Conservation (phyloP, 106 monocot species). For the Dendrobium catenatum region DNA sequence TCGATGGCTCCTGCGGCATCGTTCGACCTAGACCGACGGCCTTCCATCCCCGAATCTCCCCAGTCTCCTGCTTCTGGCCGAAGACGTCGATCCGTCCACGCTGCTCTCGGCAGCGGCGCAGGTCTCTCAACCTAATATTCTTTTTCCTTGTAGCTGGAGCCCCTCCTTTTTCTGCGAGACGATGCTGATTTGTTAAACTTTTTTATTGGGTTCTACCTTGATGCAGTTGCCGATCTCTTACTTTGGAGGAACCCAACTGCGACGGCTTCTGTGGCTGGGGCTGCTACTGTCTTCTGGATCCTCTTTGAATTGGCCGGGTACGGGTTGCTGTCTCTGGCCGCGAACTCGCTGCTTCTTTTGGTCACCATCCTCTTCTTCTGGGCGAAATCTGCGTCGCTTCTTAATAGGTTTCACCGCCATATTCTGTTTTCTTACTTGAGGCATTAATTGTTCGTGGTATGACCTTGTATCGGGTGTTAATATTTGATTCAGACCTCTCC, state of each 20-base stretch:
- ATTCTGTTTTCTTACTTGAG: neutral
- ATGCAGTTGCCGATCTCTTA: slow-evolving; percentile 16
- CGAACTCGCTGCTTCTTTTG: slow-evolving; percentile 74
- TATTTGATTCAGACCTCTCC: slow-evolving; percentile 39
- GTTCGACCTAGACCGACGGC: slow-evolving; percentile 15
- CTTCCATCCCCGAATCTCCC: slow-evolving; percentile 9
- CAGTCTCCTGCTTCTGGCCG: neutral
- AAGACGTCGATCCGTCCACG: slow-evolving; percentile 4
- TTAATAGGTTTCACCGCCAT: slow-evolving; percentile 48
- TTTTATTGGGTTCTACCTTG: neutral
- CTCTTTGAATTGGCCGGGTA: slow-evolving; percentile 71
- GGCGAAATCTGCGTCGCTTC: slow-evolving; percentile 82
- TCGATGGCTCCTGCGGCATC: neutral
- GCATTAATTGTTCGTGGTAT: neutral
- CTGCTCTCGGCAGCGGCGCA: slow-evolving; percentile 14
- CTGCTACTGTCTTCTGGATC: slow-evolving; percentile 24
- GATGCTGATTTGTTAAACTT: neutral
- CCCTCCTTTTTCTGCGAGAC: neutral
- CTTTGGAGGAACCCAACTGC: slow-evolving; percentile 18
- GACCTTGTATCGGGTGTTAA: neutral
- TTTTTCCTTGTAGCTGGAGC: neutral
- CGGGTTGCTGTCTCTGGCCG: slow-evolving; percentile 52
- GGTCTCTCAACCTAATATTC: slow-evolving; percentile 1
- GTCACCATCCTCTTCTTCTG: slow-evolving; percentile 86
- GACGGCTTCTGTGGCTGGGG: slow-evolving; percentile 5